A percentile compares a stretch with the other conserved stretches of the same genome.
Conservation (phyloP, 129 eudicot genomes). For the Tanacetum coccineum region DNA sequence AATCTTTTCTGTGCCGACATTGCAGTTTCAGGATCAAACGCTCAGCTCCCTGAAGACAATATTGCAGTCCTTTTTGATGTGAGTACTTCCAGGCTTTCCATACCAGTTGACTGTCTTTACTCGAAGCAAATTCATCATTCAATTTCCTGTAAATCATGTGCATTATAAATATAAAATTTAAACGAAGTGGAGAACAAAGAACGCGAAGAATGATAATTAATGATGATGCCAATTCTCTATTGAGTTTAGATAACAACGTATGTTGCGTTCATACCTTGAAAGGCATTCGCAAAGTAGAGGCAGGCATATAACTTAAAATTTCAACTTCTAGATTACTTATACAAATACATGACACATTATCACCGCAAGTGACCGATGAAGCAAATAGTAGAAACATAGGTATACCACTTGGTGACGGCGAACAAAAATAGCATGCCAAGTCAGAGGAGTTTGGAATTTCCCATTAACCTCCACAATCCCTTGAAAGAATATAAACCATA, state of each 20-base stretch:
- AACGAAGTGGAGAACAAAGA: not conserved
- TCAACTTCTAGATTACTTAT: not conserved
- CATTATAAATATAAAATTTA: not conserved
- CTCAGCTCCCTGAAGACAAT: conserved; percentile 94
- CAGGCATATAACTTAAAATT: not conserved
- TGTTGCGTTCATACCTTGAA: not conserved
- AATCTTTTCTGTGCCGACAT: conserved; percentile 58
- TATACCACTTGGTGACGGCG: conserved; percentile 83
- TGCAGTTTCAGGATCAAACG: conserved; percentile 68
- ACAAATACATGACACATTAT: not conserved
- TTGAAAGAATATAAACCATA: conserved; percentile 83
- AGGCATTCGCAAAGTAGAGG: not conserved
- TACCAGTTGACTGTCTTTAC: conserved; percentile 67
- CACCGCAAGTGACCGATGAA: not conserved
- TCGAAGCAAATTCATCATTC: conserved; percentile 72
- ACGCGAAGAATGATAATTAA: not conserved
- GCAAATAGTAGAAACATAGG: not conserved
- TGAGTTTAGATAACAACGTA: not conserved
- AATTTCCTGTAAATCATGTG: conserved; percentile 46
- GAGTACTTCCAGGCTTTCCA: conserved; percentile 85
- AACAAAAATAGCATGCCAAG: conserved; percentile 81
- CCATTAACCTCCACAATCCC: conserved; percentile 97
- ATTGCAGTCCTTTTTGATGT: conserved; percentile 94
- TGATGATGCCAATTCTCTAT: not conserved
- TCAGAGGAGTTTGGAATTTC: conserved; percentile 85